These are phyloP conservation scores for Cadophora gregata DNA, from an alignment of 2,329 filamentous ascomycete species.

Conservation along the genomic window DNA sequence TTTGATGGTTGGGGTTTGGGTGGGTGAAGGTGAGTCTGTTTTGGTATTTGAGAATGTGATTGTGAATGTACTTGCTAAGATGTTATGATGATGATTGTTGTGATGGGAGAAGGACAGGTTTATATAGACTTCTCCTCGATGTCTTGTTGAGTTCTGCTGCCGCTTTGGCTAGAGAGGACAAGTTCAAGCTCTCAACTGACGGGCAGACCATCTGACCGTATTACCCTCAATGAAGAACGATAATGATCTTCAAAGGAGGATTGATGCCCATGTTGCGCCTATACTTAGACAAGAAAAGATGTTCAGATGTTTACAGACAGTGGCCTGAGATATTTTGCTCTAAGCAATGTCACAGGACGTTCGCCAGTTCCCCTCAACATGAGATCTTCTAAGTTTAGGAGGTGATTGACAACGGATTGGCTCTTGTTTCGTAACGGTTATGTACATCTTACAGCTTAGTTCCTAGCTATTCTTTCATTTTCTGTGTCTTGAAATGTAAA, in stretches of 20 bases:
- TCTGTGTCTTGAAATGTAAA: not conserved
- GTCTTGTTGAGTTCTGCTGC: not conserved
- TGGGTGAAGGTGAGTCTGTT: not conserved
- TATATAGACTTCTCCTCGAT: not conserved
- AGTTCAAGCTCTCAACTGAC: not conserved
- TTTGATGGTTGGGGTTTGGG: not conserved
- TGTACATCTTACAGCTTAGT: not conserved
- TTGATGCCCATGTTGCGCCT: not conserved
- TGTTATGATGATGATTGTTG: not conserved
- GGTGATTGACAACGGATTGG: not conserved
- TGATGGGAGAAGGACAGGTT: not conserved
- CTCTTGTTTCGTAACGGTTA: not conserved
- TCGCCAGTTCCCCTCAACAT: not conserved
- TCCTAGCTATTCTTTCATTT: not conserved
- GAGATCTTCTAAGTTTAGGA: not conserved
- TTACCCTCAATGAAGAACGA: not conserved
- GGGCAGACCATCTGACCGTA: slow-evolving; percentile 3
- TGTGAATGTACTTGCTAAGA: not conserved
- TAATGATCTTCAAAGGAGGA: not conserved
- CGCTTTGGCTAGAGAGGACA: not conserved
- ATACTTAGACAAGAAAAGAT: slow-evolving; percentile 5
- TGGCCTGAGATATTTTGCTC: not conserved
- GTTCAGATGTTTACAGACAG: not conserved
- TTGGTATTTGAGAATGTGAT: not conserved
- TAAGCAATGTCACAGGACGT: not conserved